A percentile compares a stretch with the other conserved stretches of the same genome.
phyloP scores from a whole-genome alignment of 2,329 filamentous ascomycete species.

The Cyphellophora europaea region DNA sequence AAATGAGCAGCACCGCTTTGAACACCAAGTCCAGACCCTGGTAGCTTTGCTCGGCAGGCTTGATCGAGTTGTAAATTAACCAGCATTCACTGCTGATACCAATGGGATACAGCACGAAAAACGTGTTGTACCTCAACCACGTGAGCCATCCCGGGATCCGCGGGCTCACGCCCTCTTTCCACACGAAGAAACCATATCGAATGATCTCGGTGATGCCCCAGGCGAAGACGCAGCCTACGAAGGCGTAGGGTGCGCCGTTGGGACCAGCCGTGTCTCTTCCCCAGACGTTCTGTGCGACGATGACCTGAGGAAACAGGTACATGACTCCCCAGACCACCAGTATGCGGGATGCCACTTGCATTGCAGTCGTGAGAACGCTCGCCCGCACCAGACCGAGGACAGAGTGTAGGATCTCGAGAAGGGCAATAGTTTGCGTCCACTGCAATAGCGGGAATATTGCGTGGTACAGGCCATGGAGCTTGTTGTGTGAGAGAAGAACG shows the following conservation, averaged over 20 bases:
- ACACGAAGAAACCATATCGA: conserved; percentile 83
- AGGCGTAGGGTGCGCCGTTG: conserved; percentile 21
- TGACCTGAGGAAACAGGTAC: conserved; percentile 60
- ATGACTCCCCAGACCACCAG: conserved; percentile 84
- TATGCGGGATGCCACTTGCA: conserved; percentile 83
- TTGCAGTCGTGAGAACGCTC: conserved; percentile 71
- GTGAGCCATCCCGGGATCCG: conserved; percentile 56
- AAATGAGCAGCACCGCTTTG: conserved; percentile 59
- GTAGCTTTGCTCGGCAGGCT: conserved; percentile 44
- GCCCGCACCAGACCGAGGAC: conserved; percentile 73
- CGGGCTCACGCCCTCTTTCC: conserved; percentile 48
- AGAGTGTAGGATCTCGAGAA: conserved; percentile 76
- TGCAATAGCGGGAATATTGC: conserved; percentile 33
- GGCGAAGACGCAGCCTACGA: conserved; percentile 54
- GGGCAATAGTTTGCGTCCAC: conserved; percentile 73
- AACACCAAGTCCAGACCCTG: conserved; percentile 50
- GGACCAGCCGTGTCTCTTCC: conserved; percentile 10
- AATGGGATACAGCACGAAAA: conserved; percentile 84
- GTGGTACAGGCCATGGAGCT: conserved; percentile 32
- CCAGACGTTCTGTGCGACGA: conserved; percentile 46
- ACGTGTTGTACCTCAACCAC: conserved; percentile 80
- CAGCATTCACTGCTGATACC: conserved; percentile 82
- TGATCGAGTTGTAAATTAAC: conserved; percentile 63
- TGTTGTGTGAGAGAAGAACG: conserved; percentile 40
- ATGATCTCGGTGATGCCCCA: conserved; percentile 91